phyloP scores from a whole-genome alignment of 106 monocot genomes.

The Gastrodia elata region DNA sequence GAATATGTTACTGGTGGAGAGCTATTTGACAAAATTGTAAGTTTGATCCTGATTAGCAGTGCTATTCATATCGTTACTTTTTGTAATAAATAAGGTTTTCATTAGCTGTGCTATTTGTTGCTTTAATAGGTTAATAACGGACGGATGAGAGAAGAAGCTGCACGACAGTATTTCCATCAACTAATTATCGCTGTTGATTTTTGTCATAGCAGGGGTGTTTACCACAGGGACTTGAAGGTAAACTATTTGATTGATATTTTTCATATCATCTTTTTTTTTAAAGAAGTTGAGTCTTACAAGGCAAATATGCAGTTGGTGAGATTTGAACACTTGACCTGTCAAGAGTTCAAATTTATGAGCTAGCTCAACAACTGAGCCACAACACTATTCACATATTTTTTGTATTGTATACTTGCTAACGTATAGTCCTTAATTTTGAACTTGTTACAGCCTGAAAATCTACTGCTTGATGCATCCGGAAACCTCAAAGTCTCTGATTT shows the following conservation, averaged over 20 bases:
- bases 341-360: too few species aligned
- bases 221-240: conserved; percentile 80
- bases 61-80: neutral
- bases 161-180: conserved; percentile 72
- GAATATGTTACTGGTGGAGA: conserved; percentile 89
- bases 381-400: too few species aligned
- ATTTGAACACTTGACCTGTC: too few species aligned
- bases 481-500: conserved; percentile 92
- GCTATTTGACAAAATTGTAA: conserved; percentile 90
- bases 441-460: conserved; percentile 71
- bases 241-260: neutral
- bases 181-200: conserved; percentile 88
- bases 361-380: too few species aligned
- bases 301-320: too few species aligned
- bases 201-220: conserved; percentile 87
- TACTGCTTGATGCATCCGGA: conserved; percentile 64
- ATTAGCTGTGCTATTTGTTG: neutral
- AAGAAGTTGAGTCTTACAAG: too few species aligned
- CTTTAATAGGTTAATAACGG: conserved; percentile 56
- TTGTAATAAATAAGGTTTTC: neutral
- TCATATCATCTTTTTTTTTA: too few species aligned
- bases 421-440: neutral
- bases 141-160: conserved; percentile 70
- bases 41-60: neutral
- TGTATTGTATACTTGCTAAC: too few species aligned